Evolutionary conservation across 192 early-diverging fungal genomes (phyloP).

Genomic region (Coemansia reversa): DNA sequence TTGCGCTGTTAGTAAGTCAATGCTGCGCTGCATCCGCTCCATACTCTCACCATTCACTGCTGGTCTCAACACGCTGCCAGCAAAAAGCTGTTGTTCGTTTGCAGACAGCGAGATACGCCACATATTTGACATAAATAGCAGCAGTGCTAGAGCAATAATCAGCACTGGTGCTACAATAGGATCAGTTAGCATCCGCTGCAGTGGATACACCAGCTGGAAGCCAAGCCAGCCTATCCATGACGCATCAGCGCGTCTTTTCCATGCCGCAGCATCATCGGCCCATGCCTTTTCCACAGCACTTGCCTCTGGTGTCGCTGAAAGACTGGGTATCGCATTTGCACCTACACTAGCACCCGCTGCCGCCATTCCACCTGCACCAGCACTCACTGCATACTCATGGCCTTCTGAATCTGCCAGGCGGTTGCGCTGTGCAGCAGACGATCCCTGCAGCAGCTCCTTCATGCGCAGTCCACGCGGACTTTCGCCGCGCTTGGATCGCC

Average conservation of each 20-base stretch:
- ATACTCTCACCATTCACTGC: constrained; percentile 13
- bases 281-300: not conserved
- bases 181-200: constrained; percentile 4
- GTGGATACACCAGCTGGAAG: constrained; percentile 30
- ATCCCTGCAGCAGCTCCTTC: constrained; percentile 35
- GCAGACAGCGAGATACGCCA: constrained; percentile 21
- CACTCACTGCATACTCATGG: not conserved
- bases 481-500: constrained; percentile 22
- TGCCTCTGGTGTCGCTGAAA: not conserved
- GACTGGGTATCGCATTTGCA: not conserved
- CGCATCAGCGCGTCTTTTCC: constrained; percentile 13
- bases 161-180: constrained; percentile 14
- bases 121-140: constrained; percentile 20
- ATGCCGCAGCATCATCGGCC: constrained; percentile 11
- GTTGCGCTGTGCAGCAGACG: not conserved
- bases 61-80: not conserved
- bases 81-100: not conserved
- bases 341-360: not conserved
- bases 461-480: constrained; percentile 50
- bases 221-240: constrained; percentile 32
- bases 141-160: constrained; percentile 10
- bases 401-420: not conserved
- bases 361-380: not conserved
- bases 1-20: constrained; percentile 30
- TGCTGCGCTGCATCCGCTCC: constrained; percentile 20